Base-by-base conservation (phyloP, 352 stramenopile genomes). In the Phytophthora hibernalis region DNA sequence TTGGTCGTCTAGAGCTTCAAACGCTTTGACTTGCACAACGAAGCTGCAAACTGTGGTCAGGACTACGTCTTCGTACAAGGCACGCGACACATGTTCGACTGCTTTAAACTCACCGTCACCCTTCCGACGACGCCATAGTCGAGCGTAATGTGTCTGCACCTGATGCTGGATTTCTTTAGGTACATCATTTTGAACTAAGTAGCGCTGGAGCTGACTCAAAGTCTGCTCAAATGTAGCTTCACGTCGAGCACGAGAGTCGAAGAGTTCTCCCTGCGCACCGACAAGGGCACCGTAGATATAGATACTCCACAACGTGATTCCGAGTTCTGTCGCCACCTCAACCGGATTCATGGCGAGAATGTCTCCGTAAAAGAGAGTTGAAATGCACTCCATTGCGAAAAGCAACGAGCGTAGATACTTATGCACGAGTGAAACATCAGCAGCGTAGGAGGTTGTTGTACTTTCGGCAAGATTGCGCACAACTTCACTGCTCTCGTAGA, bases 271-370 rank as follows among this genome's bases (percentile, higher is more conserved):
- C 12, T 91, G 81, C 0, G 81, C 82, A 0, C 82, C 85, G 0
- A 93, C 77, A 4, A 93, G 66, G 2, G 83, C 72, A 30, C 85
- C 82, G 35, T 88, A 91, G 33, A 91, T 83, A 65, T 93, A 93
- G 18, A 90, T 90, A 38, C 79, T 86, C 61, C 62, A 77, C 0
- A 91, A 48, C 6, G 86, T 89, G 33, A 88, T 82, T 0, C 22
- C 52, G 16, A 91, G 80, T 38, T 93, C 85, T 0, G 72, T 69
- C 1, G 82, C 64, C 18, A 88, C 47, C 52, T 91, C 85, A 15
- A 82, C 22, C 2, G 87, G 31, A 43, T 91, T 91, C 71, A 90
- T 85, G 7, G 82, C 87, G 15, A 83, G 35, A 20, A 91, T 87
- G 28, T 93, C 85, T 3, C 77, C 85, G 35, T 91, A 91, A 40